A percentile compares a stretch with the other conserved stretches of the same genome.
These are phyloP conservation scores for Pyrenochaeta sp. DNA, from an alignment of 2,329 filamentous ascomycete species.

Conservation along the genomic window DNA sequence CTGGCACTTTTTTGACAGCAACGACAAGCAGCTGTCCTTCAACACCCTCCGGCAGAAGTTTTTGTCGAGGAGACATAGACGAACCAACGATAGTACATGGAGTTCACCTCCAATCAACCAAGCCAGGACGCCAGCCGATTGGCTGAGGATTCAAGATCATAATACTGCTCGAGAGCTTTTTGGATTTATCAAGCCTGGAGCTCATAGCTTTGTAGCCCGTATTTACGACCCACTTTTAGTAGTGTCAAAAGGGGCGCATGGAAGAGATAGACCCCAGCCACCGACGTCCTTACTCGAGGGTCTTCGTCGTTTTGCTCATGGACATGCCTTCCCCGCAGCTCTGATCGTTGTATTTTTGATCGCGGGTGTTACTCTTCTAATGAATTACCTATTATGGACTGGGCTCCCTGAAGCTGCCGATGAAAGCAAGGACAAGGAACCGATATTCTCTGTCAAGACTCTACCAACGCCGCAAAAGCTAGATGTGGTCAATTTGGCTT, in stretches of 20 bases:
- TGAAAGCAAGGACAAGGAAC: constrained; percentile 58
- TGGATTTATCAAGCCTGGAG: constrained; percentile 74
- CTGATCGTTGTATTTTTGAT: constrained; percentile 70
- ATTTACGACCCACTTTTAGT: constrained; percentile 80
- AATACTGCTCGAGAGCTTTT: constrained; percentile 81
- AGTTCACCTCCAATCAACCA: constrained; percentile 71
- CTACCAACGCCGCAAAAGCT: constrained; percentile 71
- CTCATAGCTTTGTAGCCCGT: constrained; percentile 75
- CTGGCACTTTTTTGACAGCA: constrained; percentile 77
- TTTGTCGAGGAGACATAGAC: constrained; percentile 31
- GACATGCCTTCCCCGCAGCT: constrained; percentile 74
- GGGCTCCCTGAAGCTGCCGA: constrained; percentile 58
- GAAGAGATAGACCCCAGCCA: constrained; percentile 62
- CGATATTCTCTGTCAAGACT: constrained; percentile 67
- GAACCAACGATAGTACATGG: constrained; percentile 24
- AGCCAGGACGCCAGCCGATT: constrained; percentile 77
- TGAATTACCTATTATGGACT: constrained; percentile 77
- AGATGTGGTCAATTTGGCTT: constrained; percentile 72
- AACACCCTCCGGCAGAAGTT: constrained; percentile 28
- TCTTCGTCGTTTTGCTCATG: constrained; percentile 58
- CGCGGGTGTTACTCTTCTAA: constrained; percentile 72
- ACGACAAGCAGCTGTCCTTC: constrained; percentile 49
- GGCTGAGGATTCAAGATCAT: constrained; percentile 80
- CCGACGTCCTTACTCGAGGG: constrained; percentile 63
- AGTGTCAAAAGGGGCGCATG: constrained; percentile 73